Evolutionary conservation across 73 alveolate species (phyloP), one percentile per base, ranked within the genome.

Genomic region (Diophrys appendiculata): DNA sequence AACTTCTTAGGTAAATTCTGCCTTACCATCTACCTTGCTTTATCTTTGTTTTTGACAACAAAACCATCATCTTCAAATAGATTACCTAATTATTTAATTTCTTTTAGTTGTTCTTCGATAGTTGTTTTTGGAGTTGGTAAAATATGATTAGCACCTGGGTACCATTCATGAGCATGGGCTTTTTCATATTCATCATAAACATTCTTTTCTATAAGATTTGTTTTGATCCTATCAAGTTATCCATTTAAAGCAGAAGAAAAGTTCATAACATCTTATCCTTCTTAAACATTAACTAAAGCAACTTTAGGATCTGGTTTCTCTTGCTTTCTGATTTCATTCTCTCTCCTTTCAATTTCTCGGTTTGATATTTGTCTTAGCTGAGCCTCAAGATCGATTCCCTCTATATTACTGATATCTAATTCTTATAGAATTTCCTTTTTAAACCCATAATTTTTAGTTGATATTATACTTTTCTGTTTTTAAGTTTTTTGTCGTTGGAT

Each of bases 331-430:
- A 43, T 43, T 43, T 43, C 60, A 43, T 43, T 18, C n/a, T 43
- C n/a, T 43, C 60, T 43, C 18, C 60, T 5, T 43, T 43, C n/a
- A 43, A 18, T 18, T 43, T 43, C 60, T 18, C 60, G 60, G 18
- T 43, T 43, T 5, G 60, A 5, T 5, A 43, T 43, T 11, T 5
- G 5, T 5, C 60, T 5, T 18, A 43, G 18, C 60, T 43, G 60
- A 75, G 52, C 34, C 89, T 83, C 0, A 64, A 72, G 24, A 80
- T 89, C 71, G 86, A 73, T 74, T 70, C 75, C 29, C 80, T 82
- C 81, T 85, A 84, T 64, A 24, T 89, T 14, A 33, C 82, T n/a
- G n/a, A n/a, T n/a, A n/a, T n/a, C n/a, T n/a, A n/a, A n/a, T n/a
- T n/a, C n/a, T n/a, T n/a, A n/a, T n/a, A n/a, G n/a, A n/a, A n/a